phyloP scores from a whole-genome alignment of 257 asterid species.

The Echium plantagineum region DNA sequence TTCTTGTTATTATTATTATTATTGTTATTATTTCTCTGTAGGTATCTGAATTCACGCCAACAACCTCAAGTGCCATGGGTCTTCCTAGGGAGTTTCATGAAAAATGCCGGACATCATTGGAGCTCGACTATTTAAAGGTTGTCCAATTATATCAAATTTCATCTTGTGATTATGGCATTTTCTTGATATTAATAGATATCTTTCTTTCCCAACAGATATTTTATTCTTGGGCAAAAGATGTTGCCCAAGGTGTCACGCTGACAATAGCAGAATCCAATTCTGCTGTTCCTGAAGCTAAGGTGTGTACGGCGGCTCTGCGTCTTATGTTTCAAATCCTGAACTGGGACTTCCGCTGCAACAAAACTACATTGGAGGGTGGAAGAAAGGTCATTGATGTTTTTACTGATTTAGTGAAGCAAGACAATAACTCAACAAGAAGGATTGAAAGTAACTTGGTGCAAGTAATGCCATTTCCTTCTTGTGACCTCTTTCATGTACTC shows the following conservation, averaged over 20 bases:
- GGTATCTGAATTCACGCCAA: conserved; percentile 95
- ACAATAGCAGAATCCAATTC: conserved; percentile 51
- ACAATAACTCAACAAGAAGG: conserved; percentile 33
- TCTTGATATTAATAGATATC: conserved; percentile 4
- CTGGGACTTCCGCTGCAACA: conserved; percentile 74
- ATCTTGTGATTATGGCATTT: conserved; percentile 6
- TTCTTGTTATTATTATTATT: too few species aligned
- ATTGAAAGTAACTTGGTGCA: conserved; percentile 68
- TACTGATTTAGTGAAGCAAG: conserved; percentile 37
- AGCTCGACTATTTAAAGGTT: conserved; percentile 83
- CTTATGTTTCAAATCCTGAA: conserved; percentile 85
- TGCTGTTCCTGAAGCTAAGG: conserved; percentile 70
- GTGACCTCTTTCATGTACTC: background rate
- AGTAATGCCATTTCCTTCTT: conserved; percentile 29
- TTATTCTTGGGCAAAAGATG: conserved; percentile 84
- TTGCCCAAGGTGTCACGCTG: conserved; percentile 56
- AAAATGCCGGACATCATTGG: conserved; percentile 68
- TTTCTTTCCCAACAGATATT: conserved; percentile 37
- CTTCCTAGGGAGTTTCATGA: conserved; percentile 94
- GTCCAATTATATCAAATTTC: conserved; percentile 16
- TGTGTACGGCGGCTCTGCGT: conserved; percentile 62
- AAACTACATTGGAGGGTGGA: conserved; percentile 27
- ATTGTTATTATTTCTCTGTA: conserved; percentile 11
- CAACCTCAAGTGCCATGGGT: conserved; percentile 84
- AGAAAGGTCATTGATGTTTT: conserved; percentile 48